Conservation (phyloP, 202 grass and related monocot species). For the Brachypodium distachyon region DNA sequence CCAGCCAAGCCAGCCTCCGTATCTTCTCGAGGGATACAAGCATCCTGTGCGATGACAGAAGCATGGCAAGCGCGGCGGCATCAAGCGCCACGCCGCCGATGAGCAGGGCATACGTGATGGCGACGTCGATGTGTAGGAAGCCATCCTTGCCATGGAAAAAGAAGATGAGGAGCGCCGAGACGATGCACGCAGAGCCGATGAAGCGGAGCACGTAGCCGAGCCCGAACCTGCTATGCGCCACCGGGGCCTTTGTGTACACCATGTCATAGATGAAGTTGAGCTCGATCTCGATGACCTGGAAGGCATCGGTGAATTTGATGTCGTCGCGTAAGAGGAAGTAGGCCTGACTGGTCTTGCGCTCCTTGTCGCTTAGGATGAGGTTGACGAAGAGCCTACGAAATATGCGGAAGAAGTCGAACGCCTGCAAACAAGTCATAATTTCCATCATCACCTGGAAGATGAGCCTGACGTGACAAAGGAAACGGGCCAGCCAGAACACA, state of each 20-base stretch:
- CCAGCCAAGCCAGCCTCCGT: background rate
- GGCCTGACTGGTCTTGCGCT: constrained; percentile 17
- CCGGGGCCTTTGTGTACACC: constrained; percentile 38
- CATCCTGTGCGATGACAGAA: constrained; percentile 20
- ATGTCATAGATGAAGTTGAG: constrained; percentile 56
- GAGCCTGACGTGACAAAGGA: too few species aligned
- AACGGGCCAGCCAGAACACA: too few species aligned
- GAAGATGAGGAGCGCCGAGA: background rate
- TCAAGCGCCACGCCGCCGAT: constrained; percentile 38
- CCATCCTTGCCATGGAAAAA: background rate
- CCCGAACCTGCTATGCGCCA: accelerated
- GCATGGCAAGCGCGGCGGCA: background rate
- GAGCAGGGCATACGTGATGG: constrained; percentile 39
- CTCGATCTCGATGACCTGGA: constrained; percentile 45
- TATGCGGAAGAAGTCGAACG: constrained; percentile 4
- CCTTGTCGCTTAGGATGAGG: constrained; percentile 37
- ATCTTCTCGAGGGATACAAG: background rate
- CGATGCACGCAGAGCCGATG: background rate
- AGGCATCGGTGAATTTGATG: background rate
- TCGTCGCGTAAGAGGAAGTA: background rate
- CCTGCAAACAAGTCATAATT: too few species aligned
- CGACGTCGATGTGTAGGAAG: background rate
- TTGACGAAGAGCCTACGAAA: constrained; percentile 44
- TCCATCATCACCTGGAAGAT: too few species aligned
- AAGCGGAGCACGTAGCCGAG: background rate